Evolutionary conservation across 108 stramenopile genomes (phyloP).

Genomic region (Skeletonema tropicum): DNA sequence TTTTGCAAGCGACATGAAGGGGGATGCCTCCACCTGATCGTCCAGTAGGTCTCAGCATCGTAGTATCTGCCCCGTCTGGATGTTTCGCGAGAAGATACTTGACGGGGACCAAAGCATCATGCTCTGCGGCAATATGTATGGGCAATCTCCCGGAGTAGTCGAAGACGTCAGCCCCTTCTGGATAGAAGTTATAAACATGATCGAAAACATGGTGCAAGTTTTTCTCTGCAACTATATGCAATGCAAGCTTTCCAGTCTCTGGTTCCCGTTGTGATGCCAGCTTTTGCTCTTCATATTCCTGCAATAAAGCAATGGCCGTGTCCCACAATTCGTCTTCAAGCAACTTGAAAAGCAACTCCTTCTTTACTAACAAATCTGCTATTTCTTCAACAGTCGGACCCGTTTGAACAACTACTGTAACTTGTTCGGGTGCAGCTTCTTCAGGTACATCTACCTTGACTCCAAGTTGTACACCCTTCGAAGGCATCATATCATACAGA

Average conservation of each 20-base stretch:
- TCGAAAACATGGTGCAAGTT: constrained; percentile 66
- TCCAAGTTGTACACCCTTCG: constrained; percentile 10
- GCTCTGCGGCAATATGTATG: constrained; percentile 86
- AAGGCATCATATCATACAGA: constrained; percentile 36
- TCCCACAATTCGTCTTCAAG: constrained; percentile 45
- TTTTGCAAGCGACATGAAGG: constrained; percentile 45
- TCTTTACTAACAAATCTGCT: constrained; percentile 13
- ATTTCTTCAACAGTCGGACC: constrained; percentile 40
- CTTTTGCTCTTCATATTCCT: constrained; percentile 20
- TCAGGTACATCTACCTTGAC: neutral
- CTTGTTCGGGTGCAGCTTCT: constrained; percentile 1
- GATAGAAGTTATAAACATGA: constrained; percentile 69
- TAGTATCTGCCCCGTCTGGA: constrained; percentile 50
- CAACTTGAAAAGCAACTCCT: constrained; percentile 27
- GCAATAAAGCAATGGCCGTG: constrained; percentile 34
- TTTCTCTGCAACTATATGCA: constrained; percentile 84
- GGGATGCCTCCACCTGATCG: constrained; percentile 49
- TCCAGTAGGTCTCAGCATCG: constrained; percentile 50
- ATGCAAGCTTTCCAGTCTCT: constrained; percentile 74
- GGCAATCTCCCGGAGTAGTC: constrained; percentile 85
- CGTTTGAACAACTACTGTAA: constrained; percentile 22
- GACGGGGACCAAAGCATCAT: constrained; percentile 59
- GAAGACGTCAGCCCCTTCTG: constrained; percentile 69
- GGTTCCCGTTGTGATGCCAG: constrained; percentile 42
- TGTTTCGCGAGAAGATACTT: constrained; percentile 35